Percentiles rank a stretch among this genome's conserved stretches.
Conservation (phyloP, 495 filamentous ascomycete species). For the Tricharina praecox region DNA sequence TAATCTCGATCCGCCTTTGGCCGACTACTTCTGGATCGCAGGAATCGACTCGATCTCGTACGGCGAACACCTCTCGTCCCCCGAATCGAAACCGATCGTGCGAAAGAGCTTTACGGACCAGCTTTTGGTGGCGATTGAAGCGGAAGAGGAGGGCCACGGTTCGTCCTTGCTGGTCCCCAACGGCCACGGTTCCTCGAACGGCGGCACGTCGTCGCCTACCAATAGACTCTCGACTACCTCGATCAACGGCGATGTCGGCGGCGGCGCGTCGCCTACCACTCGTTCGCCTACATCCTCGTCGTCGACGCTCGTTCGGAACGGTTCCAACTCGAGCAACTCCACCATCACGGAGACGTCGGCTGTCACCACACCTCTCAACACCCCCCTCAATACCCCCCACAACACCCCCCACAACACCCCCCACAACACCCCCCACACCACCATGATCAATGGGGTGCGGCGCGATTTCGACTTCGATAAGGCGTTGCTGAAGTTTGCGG, state of each 20-base stretch:
- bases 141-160: constrained; percentile 20
- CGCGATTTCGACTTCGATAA: constrained; percentile 79
- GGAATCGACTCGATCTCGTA: constrained; percentile 64
- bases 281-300: too few species aligned
- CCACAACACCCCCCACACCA: too few species aligned
- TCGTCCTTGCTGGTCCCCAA: neutral
- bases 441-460: too few species aligned
- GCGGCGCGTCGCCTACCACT: too few species aligned
- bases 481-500: constrained; percentile 82
- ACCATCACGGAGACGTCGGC: constrained; percentile 33
- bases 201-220: constrained; percentile 5
- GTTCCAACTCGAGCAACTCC: constrained; percentile 25
- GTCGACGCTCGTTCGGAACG: constrained; percentile 18
- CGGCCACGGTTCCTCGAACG: neutral
- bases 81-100: constrained; percentile 14
- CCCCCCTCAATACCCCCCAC: constrained; percentile 24
- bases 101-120: constrained; percentile 25
- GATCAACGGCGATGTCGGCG: too few species aligned
- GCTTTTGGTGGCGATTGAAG: constrained; percentile 26
- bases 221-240: too few species aligned
- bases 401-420: constrained; percentile 11
- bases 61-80: constrained; percentile 32
- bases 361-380: constrained; percentile 25
- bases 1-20: constrained; percentile 45
- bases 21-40: constrained; percentile 98